phyloP scores from a whole-genome alignment of 306 rosid species.

The Acacia crassicarpa region DNA sequence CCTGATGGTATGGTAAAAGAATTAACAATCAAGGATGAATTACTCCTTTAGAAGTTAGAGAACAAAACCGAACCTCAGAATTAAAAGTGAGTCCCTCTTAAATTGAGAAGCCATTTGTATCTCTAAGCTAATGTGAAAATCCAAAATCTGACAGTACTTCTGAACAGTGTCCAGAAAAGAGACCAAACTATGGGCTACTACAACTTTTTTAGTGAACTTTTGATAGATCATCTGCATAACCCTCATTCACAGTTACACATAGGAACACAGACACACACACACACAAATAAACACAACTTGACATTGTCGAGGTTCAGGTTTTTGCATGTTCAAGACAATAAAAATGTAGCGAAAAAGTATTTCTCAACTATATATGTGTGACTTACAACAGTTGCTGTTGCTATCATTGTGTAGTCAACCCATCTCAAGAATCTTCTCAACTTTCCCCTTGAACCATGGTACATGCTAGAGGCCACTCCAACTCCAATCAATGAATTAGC shows the following conservation, averaged over 20 bases:
- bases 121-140: neutral
- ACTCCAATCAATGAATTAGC: slow-evolving; percentile 98
- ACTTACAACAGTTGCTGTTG: slow-evolving; percentile 89
- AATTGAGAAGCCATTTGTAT: neutral
- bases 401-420: slow-evolving; percentile 96
- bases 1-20: neutral
- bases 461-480: slow-evolving; percentile 93
- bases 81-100: neutral
- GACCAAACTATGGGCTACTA: neutral
- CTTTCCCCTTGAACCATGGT: slow-evolving; percentile 83
- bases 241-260: neutral
- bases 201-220: neutral
- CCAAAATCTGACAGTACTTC: neutral
- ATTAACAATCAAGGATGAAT: neutral
- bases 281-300: neutral
- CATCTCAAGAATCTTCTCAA: slow-evolving; percentile 79
- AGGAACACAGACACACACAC: neutral
- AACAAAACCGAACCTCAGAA: neutral
- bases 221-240: neutral
- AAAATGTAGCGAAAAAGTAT: slow-evolving; percentile 12
- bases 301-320: neutral
- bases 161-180: neutral
- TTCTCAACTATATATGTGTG: neutral
- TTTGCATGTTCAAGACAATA: slow-evolving; percentile 4
- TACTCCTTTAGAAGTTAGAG: neutral